A percentile compares a stretch with the other conserved stretches of the same genome.
Conservation (phyloP, 1,284 basidiomycete genomes). For the Ceratobasidium sp. region DNA sequence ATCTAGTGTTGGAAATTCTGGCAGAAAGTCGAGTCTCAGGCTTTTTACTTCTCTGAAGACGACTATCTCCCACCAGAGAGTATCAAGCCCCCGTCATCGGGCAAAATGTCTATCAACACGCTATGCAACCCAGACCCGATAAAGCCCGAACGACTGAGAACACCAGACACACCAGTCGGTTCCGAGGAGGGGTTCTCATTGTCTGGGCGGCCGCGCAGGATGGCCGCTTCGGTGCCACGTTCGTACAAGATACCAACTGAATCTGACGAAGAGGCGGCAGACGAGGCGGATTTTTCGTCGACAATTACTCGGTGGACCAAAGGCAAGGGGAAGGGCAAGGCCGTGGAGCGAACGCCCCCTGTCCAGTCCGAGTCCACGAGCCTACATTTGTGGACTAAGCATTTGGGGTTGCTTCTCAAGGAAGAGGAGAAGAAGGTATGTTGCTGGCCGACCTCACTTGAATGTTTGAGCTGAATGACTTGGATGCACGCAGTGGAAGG, state of each 20-base stretch:
- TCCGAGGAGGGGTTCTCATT: constrained; percentile 41
- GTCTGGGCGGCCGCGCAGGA: constrained; percentile 21
- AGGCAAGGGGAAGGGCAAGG: constrained; percentile 30
- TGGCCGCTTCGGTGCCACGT: constrained; percentile 32
- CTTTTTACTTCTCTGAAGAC: constrained; percentile 39
- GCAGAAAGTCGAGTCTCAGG: constrained; percentile 27
- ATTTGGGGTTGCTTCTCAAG: constrained; percentile 39
- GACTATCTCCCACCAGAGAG: constrained; percentile 36
- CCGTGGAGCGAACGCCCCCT: constrained; percentile 3
- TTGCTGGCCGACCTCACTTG: constrained; percentile 15
- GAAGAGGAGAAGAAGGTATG: constrained; percentile 41
- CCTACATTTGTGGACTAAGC: constrained; percentile 38
- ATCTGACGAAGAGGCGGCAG: constrained; percentile 26
- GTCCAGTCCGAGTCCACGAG: constrained; percentile 32
- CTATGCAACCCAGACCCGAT: constrained; percentile 33
- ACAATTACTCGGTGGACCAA: not conserved
- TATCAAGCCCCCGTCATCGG: constrained; percentile 28
- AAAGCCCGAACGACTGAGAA: constrained; percentile 56
- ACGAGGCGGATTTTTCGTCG: constrained; percentile 11
- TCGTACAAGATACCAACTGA: constrained; percentile 34
- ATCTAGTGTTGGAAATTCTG: constrained; percentile 35
- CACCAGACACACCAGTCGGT: constrained; percentile 42
- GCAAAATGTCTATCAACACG: constrained; percentile 38
- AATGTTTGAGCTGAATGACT: constrained; percentile 14
- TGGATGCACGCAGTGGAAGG: constrained; percentile 31